Percentiles rank a stretch among this genome's conserved stretches.
Conservation (phyloP, 352 stramenopile genomes). For the Blastocystis sp. region DNA sequence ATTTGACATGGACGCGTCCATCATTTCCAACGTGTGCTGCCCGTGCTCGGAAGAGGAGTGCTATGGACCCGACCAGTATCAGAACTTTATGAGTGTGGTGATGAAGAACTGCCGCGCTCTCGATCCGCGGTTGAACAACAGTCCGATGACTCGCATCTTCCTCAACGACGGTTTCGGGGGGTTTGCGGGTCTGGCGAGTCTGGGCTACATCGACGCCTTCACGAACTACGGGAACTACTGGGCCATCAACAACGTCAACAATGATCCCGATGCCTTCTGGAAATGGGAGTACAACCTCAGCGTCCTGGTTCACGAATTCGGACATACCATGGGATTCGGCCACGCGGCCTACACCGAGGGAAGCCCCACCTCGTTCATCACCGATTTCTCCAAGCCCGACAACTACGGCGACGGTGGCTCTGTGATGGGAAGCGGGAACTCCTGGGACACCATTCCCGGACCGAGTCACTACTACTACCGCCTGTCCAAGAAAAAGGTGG, state of each 20-base stretch:
- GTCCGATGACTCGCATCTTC: slow-evolving; percentile 55
- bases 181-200: slow-evolving; percentile 42
- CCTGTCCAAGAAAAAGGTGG: slow-evolving; percentile 12
- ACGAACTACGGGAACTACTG: slow-evolving; percentile 69
- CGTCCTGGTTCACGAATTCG: slow-evolving; percentile 72
- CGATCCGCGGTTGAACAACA: slow-evolving; percentile 7
- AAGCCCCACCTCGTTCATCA: slow-evolving; percentile 26
- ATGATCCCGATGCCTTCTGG: slow-evolving; percentile 68
- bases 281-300: slow-evolving; percentile 70
- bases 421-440: slow-evolving; percentile 46
- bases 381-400: slow-evolving; percentile 28
- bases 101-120: slow-evolving; percentile 11
- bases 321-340: slow-evolving; percentile 70
- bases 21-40: slow-evolving; percentile 65
- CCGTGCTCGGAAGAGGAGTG: slow-evolving; percentile 59
- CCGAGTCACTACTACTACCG: slow-evolving; percentile 63
- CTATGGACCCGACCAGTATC: slow-evolving; percentile 51
- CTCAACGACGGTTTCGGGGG: slow-evolving; percentile 54
- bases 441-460: slow-evolving; percentile 57
- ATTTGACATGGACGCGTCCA: slow-evolving; percentile 46
- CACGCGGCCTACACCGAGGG: slow-evolving; percentile 36
- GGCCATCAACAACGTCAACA: slow-evolving; percentile 68
- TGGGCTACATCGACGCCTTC: slow-evolving; percentile 20
- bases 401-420: slow-evolving; percentile 66
- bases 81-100: slow-evolving; percentile 58